These are phyloP conservation scores for Klebsormidium nitens DNA, from an alignment of 139 green algal species.

Conservation along the genomic window DNA sequence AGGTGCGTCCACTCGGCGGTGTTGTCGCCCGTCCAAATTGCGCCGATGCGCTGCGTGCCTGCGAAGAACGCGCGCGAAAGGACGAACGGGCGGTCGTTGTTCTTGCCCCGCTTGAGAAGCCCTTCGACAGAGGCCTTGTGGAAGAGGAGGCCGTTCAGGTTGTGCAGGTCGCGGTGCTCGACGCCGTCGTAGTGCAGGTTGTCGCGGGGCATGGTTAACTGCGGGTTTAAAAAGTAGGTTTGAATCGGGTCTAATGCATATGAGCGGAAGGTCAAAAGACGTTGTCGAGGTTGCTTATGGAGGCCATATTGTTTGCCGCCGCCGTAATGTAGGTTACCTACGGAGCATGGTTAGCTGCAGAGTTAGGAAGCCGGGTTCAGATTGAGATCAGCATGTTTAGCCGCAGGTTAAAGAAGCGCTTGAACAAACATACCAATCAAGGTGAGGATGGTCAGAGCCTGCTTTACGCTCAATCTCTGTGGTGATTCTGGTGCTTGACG, in stretches of 20 bases:
- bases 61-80: constrained; percentile 92
- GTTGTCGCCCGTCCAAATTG: constrained; percentile 99
- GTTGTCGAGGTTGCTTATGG: not conserved
- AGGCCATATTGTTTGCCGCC: no score
- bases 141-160: constrained; percentile 77
- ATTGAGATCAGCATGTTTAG: no score
- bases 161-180: constrained; percentile 92
- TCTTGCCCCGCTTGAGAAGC: constrained; percentile 48
- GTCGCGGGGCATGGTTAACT: constrained; percentile 92
- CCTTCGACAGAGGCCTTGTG: constrained; percentile 74
- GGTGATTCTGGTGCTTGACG: no score
- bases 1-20: constrained; percentile 79
- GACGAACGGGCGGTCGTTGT: constrained; percentile 90
- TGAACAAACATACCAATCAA: no score
- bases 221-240: no score
- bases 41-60: constrained; percentile 74
- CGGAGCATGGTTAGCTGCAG: no score
- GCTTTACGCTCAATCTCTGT: no score
- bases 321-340: no score
- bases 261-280: not conserved
- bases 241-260: no score
- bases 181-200: constrained; percentile 68
- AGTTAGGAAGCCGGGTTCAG: no score
- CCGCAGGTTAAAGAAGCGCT: no score
- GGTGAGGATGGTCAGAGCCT: no score